phyloP scores from a whole-genome alignment of 805 yeast genomes.

The Candida nanaspora region DNA sequence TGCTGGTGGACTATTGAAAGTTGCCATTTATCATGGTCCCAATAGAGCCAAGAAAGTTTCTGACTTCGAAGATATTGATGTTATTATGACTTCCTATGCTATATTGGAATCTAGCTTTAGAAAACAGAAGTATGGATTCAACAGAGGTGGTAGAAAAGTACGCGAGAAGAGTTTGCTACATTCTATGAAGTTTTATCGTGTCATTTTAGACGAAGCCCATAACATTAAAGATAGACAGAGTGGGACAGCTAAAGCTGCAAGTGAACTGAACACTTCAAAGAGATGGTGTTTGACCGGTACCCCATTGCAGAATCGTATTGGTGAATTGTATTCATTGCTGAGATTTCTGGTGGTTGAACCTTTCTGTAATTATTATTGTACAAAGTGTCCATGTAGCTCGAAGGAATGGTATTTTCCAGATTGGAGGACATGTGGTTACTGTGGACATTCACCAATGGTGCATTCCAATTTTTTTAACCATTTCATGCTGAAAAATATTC shows the following conservation, averaged over 20 bases:
- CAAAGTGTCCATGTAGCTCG: conserved; percentile 83
- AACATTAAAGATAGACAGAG: conserved; percentile 92
- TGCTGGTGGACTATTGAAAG: conserved; percentile 62
- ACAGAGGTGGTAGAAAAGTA: conserved; percentile 59
- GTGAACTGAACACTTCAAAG: conserved; percentile 59
- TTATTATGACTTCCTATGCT: conserved; percentile 86
- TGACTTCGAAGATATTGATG: conserved; percentile 61
- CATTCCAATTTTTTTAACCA: conserved; percentile 95
- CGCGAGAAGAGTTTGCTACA: conserved; percentile 77
- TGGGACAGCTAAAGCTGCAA: conserved; percentile 91
- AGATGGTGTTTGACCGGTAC: conserved; percentile 95
- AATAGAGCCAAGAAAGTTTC: conserved; percentile 53
- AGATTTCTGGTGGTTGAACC: conserved; percentile 81
- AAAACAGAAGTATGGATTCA: conserved; percentile 77
- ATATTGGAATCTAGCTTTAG: conserved; percentile 83
- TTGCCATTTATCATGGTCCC: conserved; percentile 80
- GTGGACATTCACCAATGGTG: conserved; percentile 91
- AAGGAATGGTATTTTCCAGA: conserved; percentile 81
- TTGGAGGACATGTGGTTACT: conserved; percentile 73
- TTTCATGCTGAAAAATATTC: conserved; percentile 90
- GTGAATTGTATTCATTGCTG: conserved; percentile 90
- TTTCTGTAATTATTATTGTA: conserved; percentile 83
- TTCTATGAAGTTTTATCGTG: conserved; percentile 68
- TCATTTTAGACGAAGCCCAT: conserved; percentile 93
- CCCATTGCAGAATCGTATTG: conserved; percentile 92